Base-by-base conservation (phyloP, 306 rosid genomes). In the Cajanus cajan region DNA sequence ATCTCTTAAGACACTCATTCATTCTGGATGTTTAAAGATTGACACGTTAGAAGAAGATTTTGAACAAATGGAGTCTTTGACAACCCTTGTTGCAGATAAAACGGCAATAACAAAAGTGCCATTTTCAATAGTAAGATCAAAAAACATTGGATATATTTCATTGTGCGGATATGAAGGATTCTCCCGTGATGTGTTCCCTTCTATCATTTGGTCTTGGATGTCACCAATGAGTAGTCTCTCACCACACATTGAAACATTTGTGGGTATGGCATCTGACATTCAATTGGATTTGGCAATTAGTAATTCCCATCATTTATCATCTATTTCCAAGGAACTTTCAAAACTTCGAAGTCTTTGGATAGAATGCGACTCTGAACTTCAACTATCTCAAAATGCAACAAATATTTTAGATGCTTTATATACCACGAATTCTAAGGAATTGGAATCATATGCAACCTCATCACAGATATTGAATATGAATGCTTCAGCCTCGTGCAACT, bases 51-150 rank as follows among this genome's bases (percentile, higher is more conserved):
- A 69, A 41, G 50, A 44, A 2, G 48, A 78, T 1, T 2, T 78
- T 1, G 77, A 47, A 24, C 43, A 68, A 7, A 78, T 78, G 82
- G 48, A 69, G 8, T 68, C 69, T 6, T 78, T 57, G 39, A 12
- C 57, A 2, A 58, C 61, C 8, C 5, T 75, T 8, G 10, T 12
- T 1, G 88, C 83, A 1, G 85, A 87, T 9, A 25, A 79, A 8
- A 75, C 88, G 18, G 25, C 71, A 0, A 79, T 87, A 36, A 55
- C 31, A 21, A 13, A 21, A 36, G 22, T 82, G 2, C 88, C 86
- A 6, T 52, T 8, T 6, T 74, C 67, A 18, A 28, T 81, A 8
- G 34, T 22, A 4, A 18, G 28, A 13, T 11, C 70, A 22, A 67
- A 52, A 24, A 71, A 71, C 11, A 78, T 36, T 6, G 24, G 24